phyloP scores from a whole-genome alignment of 1,284 basidiomycete species.

The Cryptococcus jaspeensis region DNA sequence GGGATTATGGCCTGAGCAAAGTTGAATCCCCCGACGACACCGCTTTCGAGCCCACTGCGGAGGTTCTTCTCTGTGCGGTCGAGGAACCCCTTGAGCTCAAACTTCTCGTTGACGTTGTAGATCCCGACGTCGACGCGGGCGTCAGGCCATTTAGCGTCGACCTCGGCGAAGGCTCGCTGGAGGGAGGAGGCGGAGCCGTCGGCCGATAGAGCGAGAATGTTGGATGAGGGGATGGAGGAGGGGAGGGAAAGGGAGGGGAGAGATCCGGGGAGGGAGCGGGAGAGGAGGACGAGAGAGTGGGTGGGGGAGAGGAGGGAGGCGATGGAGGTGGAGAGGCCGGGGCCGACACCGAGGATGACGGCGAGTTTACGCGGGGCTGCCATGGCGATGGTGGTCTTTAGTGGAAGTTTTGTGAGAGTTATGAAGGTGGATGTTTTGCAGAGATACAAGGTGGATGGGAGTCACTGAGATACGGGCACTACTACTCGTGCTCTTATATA shows the following conservation, averaged over 20 bases:
- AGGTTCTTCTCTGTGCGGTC: slow-evolving; percentile 33
- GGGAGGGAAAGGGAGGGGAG: slow-evolving; percentile 30
- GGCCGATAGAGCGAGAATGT: slow-evolving; percentile 27
- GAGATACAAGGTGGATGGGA: neutral
- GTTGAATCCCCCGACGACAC: slow-evolving; percentile 30
- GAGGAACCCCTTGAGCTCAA: slow-evolving; percentile 35
- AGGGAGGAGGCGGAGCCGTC: slow-evolving; percentile 33
- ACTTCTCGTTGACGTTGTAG: slow-evolving; percentile 38
- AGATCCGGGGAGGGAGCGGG: slow-evolving; percentile 42
- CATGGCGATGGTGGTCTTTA: neutral
- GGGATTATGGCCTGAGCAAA: slow-evolving; percentile 41
- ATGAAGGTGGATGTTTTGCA: neutral
- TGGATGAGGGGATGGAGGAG: slow-evolving; percentile 21
- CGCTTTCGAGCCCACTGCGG: slow-evolving; percentile 25
- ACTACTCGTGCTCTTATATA: no score
- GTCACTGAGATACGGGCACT: no score
- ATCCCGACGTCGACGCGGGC: slow-evolving; percentile 41
- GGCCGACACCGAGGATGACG: slow-evolving; percentile 44
- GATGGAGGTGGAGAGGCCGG: slow-evolving; percentile 38
- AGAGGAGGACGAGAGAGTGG: slow-evolving; percentile 46
- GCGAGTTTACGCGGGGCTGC: slow-evolving; percentile 19
- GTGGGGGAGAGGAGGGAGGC: slow-evolving; percentile 39
- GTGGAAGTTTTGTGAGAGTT: neutral
- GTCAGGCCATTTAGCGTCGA: slow-evolving; percentile 37
- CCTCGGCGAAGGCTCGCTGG: slow-evolving; percentile 28